Conservation (phyloP, 1,139 yeast genomes). For the Suhomyces bribrorum region DNA sequence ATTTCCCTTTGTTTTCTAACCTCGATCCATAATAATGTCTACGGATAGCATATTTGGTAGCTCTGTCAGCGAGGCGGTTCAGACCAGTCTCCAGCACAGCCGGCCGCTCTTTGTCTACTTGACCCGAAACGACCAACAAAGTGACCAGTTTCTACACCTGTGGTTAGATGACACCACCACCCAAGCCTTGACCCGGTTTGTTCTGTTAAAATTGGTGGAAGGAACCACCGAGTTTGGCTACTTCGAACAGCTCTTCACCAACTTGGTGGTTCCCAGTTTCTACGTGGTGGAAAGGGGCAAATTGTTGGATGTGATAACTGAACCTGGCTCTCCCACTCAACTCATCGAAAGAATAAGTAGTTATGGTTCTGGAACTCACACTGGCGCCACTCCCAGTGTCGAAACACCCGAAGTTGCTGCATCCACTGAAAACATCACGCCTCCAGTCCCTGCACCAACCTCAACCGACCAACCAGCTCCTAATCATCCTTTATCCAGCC, state of each 20-base stretch:
- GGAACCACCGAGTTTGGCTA: slow-evolving; percentile 48
- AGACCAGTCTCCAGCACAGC: slow-evolving; percentile 30
- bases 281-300: slow-evolving; percentile 49
- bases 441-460: slow-evolving; percentile 1
- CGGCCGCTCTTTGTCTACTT: slow-evolving; percentile 48
- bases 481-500: not conserved
- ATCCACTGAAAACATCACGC: not conserved
- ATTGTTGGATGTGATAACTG: slow-evolving; percentile 44
- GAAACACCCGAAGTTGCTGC: not conserved
- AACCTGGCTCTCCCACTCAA: slow-evolving; percentile 21
- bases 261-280: slow-evolving; percentile 48
- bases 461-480: not conserved
- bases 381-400: slow-evolving; percentile 17
- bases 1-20: too few relatives aligned
- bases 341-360: slow-evolving; percentile 1
- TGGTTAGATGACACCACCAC: slow-evolving; percentile 13
- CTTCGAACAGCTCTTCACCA: slow-evolving; percentile 54
- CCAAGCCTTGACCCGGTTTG: slow-evolving; percentile 21
- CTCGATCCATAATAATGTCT: not conserved
- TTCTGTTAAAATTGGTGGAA: slow-evolving; percentile 47
- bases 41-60: slow-evolving; percentile 20
- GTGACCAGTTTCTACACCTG: slow-evolving; percentile 3
- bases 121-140: slow-evolving; percentile 21
- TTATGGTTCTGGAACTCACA: not conserved
- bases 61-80: slow-evolving; percentile 46